Evolutionary conservation across 768 basidiomycete genomes (phyloP).

Genomic region (Russula ochroleuca): DNA sequence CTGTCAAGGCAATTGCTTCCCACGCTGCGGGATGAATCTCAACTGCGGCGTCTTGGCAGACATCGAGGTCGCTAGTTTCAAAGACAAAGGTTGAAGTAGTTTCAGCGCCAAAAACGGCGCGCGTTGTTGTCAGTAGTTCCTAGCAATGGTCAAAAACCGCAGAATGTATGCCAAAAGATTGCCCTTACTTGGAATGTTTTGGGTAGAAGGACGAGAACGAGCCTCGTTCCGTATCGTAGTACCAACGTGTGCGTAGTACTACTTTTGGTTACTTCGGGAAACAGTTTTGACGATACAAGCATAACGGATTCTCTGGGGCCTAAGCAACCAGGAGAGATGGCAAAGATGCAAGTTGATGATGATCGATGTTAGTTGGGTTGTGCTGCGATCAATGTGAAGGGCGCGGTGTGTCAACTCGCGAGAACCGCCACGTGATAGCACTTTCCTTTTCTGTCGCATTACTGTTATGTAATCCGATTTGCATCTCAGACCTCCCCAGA

Average conservation of each 20-base stretch:
- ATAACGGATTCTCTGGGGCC: background rate
- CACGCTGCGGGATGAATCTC: constrained; percentile 20
- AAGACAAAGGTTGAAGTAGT: constrained; percentile 1
- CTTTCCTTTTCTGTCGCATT: too few species aligned
- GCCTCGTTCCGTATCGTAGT: constrained; percentile 4
- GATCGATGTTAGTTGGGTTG: background rate
- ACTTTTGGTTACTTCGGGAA: constrained; percentile 6
- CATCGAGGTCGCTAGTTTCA: constrained; percentile 21
- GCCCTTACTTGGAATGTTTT: constrained; percentile 6
- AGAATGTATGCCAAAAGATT: background rate
- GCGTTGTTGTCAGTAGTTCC: constrained; percentile 13
- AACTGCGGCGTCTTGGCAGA: constrained; percentile 18
- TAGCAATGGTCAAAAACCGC: background rate
- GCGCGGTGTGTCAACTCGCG: background rate
- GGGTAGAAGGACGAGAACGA: constrained; percentile 19
- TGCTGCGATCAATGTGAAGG: background rate
- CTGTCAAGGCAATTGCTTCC: constrained; percentile 15
- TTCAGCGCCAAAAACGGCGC: background rate
- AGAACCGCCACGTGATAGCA: background rate
- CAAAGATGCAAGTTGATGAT: background rate
- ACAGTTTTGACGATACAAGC: constrained; percentile 17
- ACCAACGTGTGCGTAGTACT: constrained; percentile 7
- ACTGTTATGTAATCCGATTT: background rate
- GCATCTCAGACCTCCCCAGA: too few species aligned
- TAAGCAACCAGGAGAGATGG: background rate